Conservation (phyloP, 2,329 filamentous ascomycete species). For the Purpureocillium lavendulum region DNA sequence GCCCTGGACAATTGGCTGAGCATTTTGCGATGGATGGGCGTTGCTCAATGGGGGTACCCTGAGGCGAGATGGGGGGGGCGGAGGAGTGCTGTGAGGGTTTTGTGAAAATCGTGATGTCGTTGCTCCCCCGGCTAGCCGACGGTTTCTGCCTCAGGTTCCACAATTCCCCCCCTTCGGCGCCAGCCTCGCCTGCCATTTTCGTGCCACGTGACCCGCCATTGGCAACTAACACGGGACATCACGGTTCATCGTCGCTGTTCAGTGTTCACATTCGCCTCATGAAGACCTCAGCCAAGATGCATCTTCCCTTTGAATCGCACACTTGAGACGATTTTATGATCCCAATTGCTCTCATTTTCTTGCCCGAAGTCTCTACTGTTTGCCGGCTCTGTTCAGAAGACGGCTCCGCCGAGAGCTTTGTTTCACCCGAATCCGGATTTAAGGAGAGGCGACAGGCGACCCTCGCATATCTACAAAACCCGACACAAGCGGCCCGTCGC, state of each 20-base stretch:
- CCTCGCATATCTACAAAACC: no score
- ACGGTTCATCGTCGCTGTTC: no score
- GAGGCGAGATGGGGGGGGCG: conserved; percentile 17
- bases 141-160: conserved; percentile 17
- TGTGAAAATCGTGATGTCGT: conserved; percentile 36
- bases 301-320: no score
- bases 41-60: conserved; percentile 37
- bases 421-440: no score
- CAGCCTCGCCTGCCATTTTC: neutral
- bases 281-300: no score
- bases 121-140: conserved; percentile 16
- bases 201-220: conserved; percentile 1
- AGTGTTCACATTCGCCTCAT: neutral
- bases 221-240: neutral
- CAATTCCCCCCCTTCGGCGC: neutral
- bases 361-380: no score
- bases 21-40: conserved; percentile 40
- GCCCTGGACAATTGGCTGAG: conserved; percentile 45
- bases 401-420: no score
- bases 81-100: conserved; percentile 30
- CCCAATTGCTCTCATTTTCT: no score
- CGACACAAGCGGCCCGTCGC: no score
- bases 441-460: no score
- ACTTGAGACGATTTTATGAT: no score
- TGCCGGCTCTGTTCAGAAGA: no score